Evolutionary conservation across 495 filamentous ascomycete species (phyloP), one percentile per base, ranked within the genome.

Genomic region (Penicillium longicatenatum): DNA sequence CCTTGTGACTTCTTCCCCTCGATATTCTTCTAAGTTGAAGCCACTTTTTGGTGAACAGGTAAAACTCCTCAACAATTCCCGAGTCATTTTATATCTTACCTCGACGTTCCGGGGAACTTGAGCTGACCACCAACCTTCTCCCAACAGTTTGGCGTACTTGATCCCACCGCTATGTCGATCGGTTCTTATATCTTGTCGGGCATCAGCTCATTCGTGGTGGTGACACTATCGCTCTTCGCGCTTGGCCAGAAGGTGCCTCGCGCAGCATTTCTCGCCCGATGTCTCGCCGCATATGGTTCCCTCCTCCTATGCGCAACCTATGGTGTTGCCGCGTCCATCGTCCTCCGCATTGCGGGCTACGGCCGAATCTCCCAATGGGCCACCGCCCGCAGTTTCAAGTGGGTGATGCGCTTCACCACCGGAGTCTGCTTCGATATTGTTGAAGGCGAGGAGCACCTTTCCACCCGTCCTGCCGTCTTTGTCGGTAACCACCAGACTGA

Each of bases 401-500:
- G 82, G 73, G 67, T 84, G 49, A 95, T 97, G 90, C 79, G 80
- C 52, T 68, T 80, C 35, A 81, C 83, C 20, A 92, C 91, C 17
- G 92, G 92, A 47, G 79, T 98, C n/a, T 79, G 73, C 26, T 97
- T 97, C 64, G 79, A 86, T 43, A 76, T 97, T 56, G 74, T 87
- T 37, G 84, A 89, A 50, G 88, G 89, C 44, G 71, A 86, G 43
- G 72, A 86, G 57, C 65, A 86, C 54, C 83, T 96, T 29, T 80
- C 76, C 4, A 82, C 82, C 26, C 83, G 93, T 37, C 95, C 94
- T 5, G 91, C 90, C 41, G 90, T 98, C 50, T 93, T 98, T 66
- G 81, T 98, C 63, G 89, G 86, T 24, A 98, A 98, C 70, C 93
- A 98, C 76, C 93, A 97, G 78, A 89, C 87, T 6, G 95, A 97